Conservation (phyloP, 306 rosid species). For the Lotus japonicus region DNA sequence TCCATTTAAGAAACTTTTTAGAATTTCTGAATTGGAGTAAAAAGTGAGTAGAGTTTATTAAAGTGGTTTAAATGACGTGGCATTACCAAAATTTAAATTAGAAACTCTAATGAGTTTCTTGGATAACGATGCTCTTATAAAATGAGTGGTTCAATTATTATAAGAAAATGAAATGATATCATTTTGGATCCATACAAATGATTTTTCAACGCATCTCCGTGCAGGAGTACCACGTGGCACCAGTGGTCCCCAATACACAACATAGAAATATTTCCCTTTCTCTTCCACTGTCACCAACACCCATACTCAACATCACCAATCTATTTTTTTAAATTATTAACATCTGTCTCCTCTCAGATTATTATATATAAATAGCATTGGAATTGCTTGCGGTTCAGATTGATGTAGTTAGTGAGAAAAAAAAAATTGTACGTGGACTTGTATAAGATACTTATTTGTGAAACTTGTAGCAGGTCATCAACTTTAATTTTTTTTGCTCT, state of each 20-base stretch:
- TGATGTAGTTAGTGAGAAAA: too few species aligned
- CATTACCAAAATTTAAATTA: too few species aligned
- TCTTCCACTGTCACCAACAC: neutral
- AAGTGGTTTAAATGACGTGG: too few species aligned
- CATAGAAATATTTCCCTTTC: constrained; percentile 24
- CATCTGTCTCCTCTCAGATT: neutral
- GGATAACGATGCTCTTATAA: too few species aligned
- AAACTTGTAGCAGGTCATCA: neutral
- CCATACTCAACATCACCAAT: neutral
- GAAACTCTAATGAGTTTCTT: too few species aligned
- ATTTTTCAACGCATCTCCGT: constrained; percentile 2
- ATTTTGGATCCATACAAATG: neutral
- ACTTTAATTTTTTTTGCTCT: neutral
- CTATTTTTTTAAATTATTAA: neutral
- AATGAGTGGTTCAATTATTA: neutral
- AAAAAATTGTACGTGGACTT: neutral
- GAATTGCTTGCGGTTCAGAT: neutral
- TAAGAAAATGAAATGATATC: neutral
- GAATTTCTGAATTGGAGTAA: too few species aligned
- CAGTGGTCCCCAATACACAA: constrained; percentile 24
- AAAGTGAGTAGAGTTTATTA: too few species aligned
- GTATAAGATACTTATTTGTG: neutral
- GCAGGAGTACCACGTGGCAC: constrained; percentile 23
- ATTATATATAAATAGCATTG: neutral
- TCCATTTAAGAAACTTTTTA: too few species aligned